phyloP scores from a whole-genome alignment of 2,329 filamentous ascomycete genomes.

The Diplocarpon rosae region DNA sequence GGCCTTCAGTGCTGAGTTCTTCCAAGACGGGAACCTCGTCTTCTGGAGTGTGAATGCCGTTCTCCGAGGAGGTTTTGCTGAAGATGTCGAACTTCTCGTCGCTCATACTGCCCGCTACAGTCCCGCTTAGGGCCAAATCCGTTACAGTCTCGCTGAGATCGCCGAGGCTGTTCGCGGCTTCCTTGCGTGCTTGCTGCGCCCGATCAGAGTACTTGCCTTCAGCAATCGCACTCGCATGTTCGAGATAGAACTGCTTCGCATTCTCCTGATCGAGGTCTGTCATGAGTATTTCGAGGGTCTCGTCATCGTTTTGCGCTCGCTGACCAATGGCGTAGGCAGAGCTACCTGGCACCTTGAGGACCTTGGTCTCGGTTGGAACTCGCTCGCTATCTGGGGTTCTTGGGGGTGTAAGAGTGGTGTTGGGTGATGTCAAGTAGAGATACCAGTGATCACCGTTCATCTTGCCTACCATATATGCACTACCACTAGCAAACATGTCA shows the following conservation, averaged over 20 bases:
- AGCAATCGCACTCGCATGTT: constrained; percentile 82
- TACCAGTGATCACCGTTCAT: constrained; percentile 99
- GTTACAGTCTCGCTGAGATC: constrained; percentile 41
- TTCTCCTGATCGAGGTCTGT: constrained; percentile 58
- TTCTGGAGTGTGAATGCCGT: constrained; percentile 45
- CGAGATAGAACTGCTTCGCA: constrained; percentile 63
- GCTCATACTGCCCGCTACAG: constrained; percentile 28
- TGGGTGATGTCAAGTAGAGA: constrained; percentile 86
- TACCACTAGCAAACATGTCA: constrained; percentile 81
- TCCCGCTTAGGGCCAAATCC: constrained; percentile 30
- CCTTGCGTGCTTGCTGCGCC: constrained; percentile 50
- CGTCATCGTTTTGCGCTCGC: constrained; percentile 42
- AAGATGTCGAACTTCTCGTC: constrained; percentile 72
- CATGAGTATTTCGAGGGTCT: constrained; percentile 68
- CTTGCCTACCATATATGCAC: constrained; percentile 98
- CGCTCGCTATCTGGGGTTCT: constrained; percentile 54
- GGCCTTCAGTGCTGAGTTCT: constrained; percentile 81
- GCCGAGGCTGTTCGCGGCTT: constrained; percentile 47
- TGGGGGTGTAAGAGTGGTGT: constrained; percentile 69
- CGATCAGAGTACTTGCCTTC: constrained; percentile 64
- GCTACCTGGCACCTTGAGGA: constrained; percentile 27
- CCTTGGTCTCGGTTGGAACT: constrained; percentile 25
- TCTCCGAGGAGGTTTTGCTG: constrained; percentile 57
- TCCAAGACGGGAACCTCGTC: constrained; percentile 51
- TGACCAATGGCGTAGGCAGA: constrained; percentile 21